Evolutionary conservation across 352 stramenopile species (phyloP).

Genomic region (Globisporangium apiculatum): DNA sequence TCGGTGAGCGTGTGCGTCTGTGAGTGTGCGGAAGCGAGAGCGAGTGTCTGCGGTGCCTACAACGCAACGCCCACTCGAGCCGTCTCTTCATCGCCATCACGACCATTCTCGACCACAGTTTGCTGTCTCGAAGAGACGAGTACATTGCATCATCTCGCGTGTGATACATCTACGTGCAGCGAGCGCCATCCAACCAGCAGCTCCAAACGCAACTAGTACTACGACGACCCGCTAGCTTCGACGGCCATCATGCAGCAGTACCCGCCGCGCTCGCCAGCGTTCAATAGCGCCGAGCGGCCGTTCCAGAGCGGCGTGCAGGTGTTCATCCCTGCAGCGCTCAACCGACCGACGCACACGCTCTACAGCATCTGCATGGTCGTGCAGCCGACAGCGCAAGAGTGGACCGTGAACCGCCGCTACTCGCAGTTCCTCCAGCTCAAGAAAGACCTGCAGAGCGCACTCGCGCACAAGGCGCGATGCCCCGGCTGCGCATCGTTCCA

Average conservation of each 20-base stretch:
- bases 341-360: conserved; percentile 74
- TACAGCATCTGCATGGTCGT: conserved; percentile 82
- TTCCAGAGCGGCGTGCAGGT: conserved; percentile 55
- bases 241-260: background rate
- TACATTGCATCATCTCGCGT: background rate
- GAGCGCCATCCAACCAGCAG: background rate
- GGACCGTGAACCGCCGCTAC: conserved; percentile 82
- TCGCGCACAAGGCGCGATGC: conserved; percentile 34
- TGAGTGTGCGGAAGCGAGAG: background rate
- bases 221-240: background rate
- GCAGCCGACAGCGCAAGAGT: conserved; percentile 71
- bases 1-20: background rate
- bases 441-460: conserved; percentile 50
- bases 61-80: background rate
- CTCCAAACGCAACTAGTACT: background rate
- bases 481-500: conserved; percentile 62
- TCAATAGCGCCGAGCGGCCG: conserved; percentile 6
- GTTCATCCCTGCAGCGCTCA: conserved; percentile 77
- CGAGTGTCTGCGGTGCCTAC: no score
- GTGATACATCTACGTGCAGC: background rate
- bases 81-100: background rate
- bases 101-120: background rate
- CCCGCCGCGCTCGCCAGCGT: background rate
- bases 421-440: conserved; percentile 81
- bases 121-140: background rate